Evolutionary conservation across 116 monocot species (phyloP), one percentile per base, ranked within the genome.

Genomic region (Dioscorea cayenensis): DNA sequence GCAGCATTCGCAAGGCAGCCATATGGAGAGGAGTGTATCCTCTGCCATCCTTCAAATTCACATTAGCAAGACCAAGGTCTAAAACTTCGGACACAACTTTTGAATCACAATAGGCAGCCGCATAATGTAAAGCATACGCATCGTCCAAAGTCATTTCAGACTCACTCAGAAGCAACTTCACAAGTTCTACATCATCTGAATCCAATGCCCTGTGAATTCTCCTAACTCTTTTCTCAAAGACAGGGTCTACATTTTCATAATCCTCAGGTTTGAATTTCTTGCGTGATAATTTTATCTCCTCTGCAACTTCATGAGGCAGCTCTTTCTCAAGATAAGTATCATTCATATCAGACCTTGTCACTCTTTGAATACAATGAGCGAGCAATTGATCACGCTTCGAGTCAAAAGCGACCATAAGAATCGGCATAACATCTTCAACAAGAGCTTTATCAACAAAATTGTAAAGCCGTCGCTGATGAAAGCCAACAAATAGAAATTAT

Each of bases 171-270:
- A 97, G 93, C 78, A 97, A 75, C 73, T 88, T 93, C 58, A 97
- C 93, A 72, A 97, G 90, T 66, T 93, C 90, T 60, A 93, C 83
- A 78, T 97, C 97, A 78, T 97, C 97, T 49, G 80, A 89, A 76
- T 97, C 97, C 14, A 97, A 79, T 5, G 97, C 97, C 70, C 79
- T 84, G 63, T 87, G 83, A 75, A 97, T 90, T 75, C 83, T 85
- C 66, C 72, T 77, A 17, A 90, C 73, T 77, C 86, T 73, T 83
- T 81, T 88, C 55, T 84, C 90, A 48, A 43, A 75, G 37, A 67
- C 51, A 22, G 85, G 77, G 61, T 82, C 78, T 6, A 71, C 2
- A 36, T 28, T 14, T 74, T 67, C 37, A 49, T 36, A 51, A 48
- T 82, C 62, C n/a, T 68, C 28, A 17, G 76, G 63, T 36, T 85